Evolutionary conservation across 768 basidiomycete genomes (phyloP).

Genomic region (Paxillus ammoniavirescens): DNA sequence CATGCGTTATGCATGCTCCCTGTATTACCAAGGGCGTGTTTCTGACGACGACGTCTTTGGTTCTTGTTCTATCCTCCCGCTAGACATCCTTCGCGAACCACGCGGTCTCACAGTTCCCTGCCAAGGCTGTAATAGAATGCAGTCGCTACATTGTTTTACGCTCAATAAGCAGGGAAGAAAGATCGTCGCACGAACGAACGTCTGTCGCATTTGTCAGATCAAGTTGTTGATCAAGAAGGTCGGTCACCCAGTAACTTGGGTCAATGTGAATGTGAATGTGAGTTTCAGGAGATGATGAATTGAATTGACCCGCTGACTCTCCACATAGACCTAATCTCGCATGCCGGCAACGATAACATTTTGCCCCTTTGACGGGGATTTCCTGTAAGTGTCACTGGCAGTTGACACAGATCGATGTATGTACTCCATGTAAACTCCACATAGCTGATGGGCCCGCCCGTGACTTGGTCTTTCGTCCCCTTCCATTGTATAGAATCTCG

Average conservation of each 20-base stretch:
- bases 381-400: no score
- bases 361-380: no score
- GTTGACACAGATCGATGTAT: not conserved
- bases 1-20: constrained; percentile 29
- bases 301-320: constrained; percentile 4
- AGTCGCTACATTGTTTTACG: constrained; percentile 30
- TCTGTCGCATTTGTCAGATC: constrained; percentile 31
- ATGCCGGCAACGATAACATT: no score
- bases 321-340: not conserved
- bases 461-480: not conserved
- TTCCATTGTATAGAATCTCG: not conserved
- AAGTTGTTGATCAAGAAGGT: constrained; percentile 27
- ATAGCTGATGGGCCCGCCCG: not conserved
- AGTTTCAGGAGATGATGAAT: not conserved
- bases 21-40: constrained; percentile 27
- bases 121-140: constrained; percentile 25
- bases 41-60: constrained; percentile 23
- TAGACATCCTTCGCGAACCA: constrained; percentile 27
- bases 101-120: constrained; percentile 23
- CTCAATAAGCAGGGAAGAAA: constrained; percentile 8
- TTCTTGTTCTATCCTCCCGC: constrained; percentile 20
- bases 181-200: constrained; percentile 22
- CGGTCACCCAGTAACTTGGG: constrained; percentile 20
- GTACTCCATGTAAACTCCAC: not conserved
- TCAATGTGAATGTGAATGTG: constrained; percentile 15